phyloP scores from a whole-genome alignment of 352 stramenopile species.

The Aphanomyces euteiches region DNA sequence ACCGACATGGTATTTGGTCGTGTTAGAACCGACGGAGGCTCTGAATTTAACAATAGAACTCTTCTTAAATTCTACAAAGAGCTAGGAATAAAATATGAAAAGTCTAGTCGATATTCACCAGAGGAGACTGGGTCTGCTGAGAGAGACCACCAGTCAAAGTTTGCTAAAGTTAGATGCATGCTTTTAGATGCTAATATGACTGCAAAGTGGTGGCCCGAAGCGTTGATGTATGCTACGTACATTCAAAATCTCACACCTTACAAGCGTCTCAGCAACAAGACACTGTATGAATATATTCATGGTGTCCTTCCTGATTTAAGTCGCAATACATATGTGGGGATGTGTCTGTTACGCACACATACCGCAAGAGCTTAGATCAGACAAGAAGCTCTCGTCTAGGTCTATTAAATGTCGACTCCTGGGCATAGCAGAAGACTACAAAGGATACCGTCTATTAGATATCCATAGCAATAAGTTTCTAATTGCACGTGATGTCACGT shows the following conservation, averaged over 20 bases:
- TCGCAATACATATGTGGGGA: too few species aligned
- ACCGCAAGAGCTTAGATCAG: too few species aligned
- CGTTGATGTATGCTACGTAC: neutral
- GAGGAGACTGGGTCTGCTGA: neutral
- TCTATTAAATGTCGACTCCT: too few species aligned
- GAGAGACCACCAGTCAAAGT: slow-evolving; percentile 1
- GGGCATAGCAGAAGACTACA: too few species aligned
- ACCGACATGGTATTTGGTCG: neutral
- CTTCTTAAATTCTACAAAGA: neutral
- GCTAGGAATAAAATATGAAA: neutral
- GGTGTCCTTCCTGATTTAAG: too few species aligned
- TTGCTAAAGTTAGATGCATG: neutral
- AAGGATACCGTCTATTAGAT: too few species aligned
- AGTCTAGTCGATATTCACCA: neutral
- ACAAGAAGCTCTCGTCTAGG: too few species aligned
- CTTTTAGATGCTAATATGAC: neutral
- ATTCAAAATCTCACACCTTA: neutral
- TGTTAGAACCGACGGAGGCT: neutral
- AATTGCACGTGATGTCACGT: too few species aligned
- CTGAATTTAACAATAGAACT: neutral
- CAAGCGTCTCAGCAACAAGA: neutral
- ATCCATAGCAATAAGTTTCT: too few species aligned
- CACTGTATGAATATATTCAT: too few species aligned
- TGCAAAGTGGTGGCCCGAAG: neutral
- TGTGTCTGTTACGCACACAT: too few species aligned